These are phyloP conservation scores for Alternaria atra DNA, from an alignment of 2,329 filamentous ascomycete genomes.

Conservation along the genomic window DNA sequence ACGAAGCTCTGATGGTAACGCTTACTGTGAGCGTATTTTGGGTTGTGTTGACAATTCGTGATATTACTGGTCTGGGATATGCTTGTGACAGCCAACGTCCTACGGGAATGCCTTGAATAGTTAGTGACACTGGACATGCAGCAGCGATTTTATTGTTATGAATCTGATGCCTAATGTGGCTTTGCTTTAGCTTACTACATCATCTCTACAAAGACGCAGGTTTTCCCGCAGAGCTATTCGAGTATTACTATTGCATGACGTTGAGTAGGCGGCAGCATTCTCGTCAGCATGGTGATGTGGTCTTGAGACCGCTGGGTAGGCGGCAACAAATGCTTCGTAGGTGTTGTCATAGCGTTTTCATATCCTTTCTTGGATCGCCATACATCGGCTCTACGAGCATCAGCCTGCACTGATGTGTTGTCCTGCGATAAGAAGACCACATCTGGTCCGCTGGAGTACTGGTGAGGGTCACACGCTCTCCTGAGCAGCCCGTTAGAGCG, in stretches of 20 bases:
- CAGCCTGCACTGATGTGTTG: not conserved
- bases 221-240: not conserved
- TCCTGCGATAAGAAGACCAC: not conserved
- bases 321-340: not conserved
- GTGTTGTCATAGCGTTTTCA: too few relatives aligned
- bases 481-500: not conserved
- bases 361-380: not conserved
- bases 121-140: not conserved
- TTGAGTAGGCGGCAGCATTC: not conserved
- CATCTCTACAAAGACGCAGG: not conserved
- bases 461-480: not conserved
- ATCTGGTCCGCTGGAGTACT: not conserved
- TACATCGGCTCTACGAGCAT: not conserved
- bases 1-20: not conserved
- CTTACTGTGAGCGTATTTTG: not conserved
- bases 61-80: not conserved
- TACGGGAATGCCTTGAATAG: not conserved
- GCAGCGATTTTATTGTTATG: not conserved
- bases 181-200: not conserved
- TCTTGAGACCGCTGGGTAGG: not conserved
- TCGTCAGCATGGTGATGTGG: not conserved
- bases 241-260: not conserved
- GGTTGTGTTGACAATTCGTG: not conserved
- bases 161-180: not conserved
- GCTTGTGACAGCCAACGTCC: not conserved